A percentile compares a stretch with the other conserved stretches of the same genome.
Evolutionary conservation across 1,284 basidiomycete genomes (phyloP).

Genomic region (Boletellus sp.): DNA sequence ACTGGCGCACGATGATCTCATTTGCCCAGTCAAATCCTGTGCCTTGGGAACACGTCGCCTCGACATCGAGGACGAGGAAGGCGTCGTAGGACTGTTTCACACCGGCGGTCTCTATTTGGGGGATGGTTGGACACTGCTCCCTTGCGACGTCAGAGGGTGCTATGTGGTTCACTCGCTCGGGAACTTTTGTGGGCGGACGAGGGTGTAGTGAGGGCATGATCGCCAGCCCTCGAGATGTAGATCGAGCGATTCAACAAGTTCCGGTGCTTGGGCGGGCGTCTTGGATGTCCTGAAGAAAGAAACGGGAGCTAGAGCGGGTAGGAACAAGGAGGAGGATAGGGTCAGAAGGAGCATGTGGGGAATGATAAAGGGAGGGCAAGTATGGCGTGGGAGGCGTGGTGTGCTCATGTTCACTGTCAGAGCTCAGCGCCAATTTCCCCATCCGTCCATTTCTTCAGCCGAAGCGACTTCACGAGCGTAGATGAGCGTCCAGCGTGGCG

Average conservation of each 20-base stretch:
- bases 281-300: constrained; percentile 4
- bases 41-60: constrained; percentile 80
- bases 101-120: constrained; percentile 10
- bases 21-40: constrained; percentile 76
- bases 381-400: constrained; percentile 21
- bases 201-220: constrained; percentile 22
- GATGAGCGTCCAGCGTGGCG: constrained; percentile 48
- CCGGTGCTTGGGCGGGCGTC: neutral
- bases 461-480: constrained; percentile 2
- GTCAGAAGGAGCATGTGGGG: constrained; percentile 10
- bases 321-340: neutral
- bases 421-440: constrained; percentile 5
- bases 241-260: neutral
- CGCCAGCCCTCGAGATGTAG: neutral
- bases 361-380: neutral
- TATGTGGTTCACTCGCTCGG: constrained; percentile 3
- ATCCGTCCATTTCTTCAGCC: constrained; percentile 6
- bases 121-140: neutral
- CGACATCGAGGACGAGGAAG: constrained; percentile 82
- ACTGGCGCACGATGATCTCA: constrained; percentile 80
- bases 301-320: constrained; percentile 6
- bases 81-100: constrained; percentile 61
- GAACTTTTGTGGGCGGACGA: constrained; percentile 5
- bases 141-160: constrained; percentile 2
- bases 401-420: constrained; percentile 28